Evolutionary conservation across 2,329 filamentous ascomycete genomes (phyloP), one percentile per base, ranked within the genome.

Genomic region (Fusarium sp.): DNA sequence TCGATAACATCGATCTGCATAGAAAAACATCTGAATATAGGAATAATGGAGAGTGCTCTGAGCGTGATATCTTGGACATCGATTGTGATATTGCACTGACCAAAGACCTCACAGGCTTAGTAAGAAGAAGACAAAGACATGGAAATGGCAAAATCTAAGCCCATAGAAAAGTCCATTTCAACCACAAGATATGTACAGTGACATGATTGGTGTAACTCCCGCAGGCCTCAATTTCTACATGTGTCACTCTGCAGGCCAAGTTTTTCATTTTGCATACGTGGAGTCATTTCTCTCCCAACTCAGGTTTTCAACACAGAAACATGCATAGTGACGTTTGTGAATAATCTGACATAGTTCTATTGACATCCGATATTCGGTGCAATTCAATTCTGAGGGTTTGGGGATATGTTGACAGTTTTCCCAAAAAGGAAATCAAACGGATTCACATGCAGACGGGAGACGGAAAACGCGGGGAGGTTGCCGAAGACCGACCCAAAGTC

Each of bases 381-480:
- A n/a, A 27, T 27, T 38, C 34, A 38, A 38, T n/a, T 38, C 34
- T 38, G 16, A n/a, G 32, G 32, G 16, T 38, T 42, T 27, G 25
- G 18, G 7, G 6, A 42, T 29, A 32, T 25, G n/a, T 54, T 38
- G 8, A 25, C 30, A 38, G 22, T 25, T 42, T 54, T 52, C 53
- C 59, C 10, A 30, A 54, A 46, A 38, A 50, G 60, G 66, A 66
- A 70, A 30, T 42, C n/a, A 42, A 25, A 42, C 42, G 47, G 32
- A 40, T 25, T 53, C 42, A 69, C 30, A 64, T 57, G 62, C 24
- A 52, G 60, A 29, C 55, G 7, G 22, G 8, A 51, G 49, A 52
- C 50, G 32, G 24, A 42, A 34, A 66, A 56, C 27, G 30, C 43
- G 66, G 67, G 62, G 62, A 59, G 40, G 38, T 45, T 68, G 30